Base-by-base conservation (phyloP, 257 asterid genomes). In the Oldenlandia corymbosa region DNA sequence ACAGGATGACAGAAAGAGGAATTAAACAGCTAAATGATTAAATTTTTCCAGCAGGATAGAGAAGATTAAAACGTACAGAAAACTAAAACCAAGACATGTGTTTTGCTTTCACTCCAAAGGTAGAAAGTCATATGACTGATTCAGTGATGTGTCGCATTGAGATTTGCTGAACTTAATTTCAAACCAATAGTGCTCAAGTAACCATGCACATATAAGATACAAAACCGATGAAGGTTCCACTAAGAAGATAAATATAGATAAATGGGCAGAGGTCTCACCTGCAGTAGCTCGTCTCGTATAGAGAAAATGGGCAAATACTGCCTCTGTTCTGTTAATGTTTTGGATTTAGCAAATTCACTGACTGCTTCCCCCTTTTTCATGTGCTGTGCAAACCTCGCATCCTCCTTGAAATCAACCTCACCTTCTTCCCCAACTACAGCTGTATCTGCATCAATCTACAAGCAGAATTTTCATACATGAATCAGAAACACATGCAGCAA, bases 381-480 rank as follows among this genome's bases (percentile, higher is more conserved):
- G 79, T 91, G 98, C 78, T 90, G 99, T 10, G 96, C 88, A 76
- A 93, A 90, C 71, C 80, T 90, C 47, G 97, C 96, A 66, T 90
- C 99, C 75, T 83, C 95, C 75, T 85, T 93, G 74, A 87, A 93
- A 81, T 93, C 96, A 69, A 93, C 81, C 80, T 93, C 99, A 66
- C 99, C 99, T 74, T 90, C 76, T 69, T 93, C 96, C 23, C 99
- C 99, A 65, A 93, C 96, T 53, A 66, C 79, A 75, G 99, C 96
- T 66, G 94, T 93, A 80, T 93, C 99, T 26, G 96, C 99, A 79
- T 93, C 99, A 83, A 93, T 76, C 99, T 93, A 73, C 67, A 58
- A 71, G 73, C 50, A 65, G 59, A 78, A 48, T 62, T 57, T 69
- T 69, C 39, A 66, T 16, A 48, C 68, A 58, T 10, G n/a, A 39